These are phyloP conservation scores for Euphorbia lathyris DNA, from an alignment of 345 rosid species.

Conservation along the genomic window DNA sequence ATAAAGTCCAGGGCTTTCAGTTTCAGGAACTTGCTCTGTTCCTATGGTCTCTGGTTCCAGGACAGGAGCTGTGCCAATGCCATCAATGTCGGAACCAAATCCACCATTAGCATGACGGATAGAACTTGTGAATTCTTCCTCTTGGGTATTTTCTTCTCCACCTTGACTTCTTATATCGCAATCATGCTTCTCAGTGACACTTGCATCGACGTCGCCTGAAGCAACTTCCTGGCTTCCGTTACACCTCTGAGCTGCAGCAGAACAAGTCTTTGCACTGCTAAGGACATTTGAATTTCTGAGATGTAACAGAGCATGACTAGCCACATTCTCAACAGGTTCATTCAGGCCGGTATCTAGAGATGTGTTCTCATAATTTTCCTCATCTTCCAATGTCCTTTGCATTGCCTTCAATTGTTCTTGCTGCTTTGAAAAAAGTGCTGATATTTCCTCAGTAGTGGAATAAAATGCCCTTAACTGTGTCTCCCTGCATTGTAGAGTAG, in stretches of 20 bases:
- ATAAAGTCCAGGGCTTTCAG: constrained; percentile 57
- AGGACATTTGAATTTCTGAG: constrained; percentile 32
- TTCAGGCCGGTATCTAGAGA: constrained; percentile 65
- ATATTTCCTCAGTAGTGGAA: constrained; percentile 90
- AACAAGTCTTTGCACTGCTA: constrained; percentile 40
- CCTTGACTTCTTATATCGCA: constrained; percentile 72
- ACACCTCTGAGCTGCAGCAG: constrained; percentile 44
- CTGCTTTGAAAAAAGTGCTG: constrained; percentile 69
- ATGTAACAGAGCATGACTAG: constrained; percentile 19
- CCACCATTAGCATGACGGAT: constrained; percentile 50
- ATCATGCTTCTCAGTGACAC: constrained; percentile 84
- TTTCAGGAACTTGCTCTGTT: constrained; percentile 76
- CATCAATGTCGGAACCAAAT: constrained; percentile 81
- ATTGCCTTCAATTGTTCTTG: constrained; percentile 94
- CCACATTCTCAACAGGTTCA: constrained; percentile 28
- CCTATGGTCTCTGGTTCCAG: constrained; percentile 58
- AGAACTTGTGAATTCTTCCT: constrained; percentile 58
- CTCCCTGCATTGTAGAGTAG: constrained; percentile 67
- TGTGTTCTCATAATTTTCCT: constrained; percentile 77
- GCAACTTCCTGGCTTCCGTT: constrained; percentile 33
- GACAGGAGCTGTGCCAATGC: constrained; percentile 50
- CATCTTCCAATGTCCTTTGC: constrained; percentile 91
- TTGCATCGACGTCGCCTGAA: constrained; percentile 66
- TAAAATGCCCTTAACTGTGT: constrained; percentile 92
- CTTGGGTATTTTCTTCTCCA: constrained; percentile 71